phyloP scores from a whole-genome alignment of 2,329 filamentous ascomycete genomes.

The Ceratocystis cubensis region DNA sequence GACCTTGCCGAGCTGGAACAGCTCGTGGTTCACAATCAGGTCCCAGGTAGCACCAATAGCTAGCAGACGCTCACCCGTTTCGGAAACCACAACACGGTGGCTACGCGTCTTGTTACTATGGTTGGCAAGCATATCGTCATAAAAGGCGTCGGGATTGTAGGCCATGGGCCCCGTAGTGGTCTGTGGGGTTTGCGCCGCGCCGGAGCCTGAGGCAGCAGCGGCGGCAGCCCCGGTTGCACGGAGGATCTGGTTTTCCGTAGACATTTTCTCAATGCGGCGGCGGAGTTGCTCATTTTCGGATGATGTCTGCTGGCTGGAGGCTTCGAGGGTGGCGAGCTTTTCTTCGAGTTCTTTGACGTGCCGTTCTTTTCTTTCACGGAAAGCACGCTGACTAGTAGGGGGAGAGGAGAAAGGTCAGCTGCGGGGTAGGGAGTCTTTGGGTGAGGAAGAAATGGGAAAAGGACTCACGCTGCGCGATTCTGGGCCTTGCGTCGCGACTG shows the following conservation, averaged over 20 bases:
- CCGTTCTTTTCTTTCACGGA: slow-evolving; percentile 88
- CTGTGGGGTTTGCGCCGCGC: slow-evolving; percentile 21
- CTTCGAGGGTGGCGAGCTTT: slow-evolving; percentile 67
- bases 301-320: slow-evolving; percentile 56
- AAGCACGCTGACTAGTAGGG: slow-evolving; percentile 69
- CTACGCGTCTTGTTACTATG: slow-evolving; percentile 51
- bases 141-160: slow-evolving; percentile 62
- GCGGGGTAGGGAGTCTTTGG: no score
- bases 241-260: slow-evolving; percentile 86
- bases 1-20: slow-evolving; percentile 64
- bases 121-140: slow-evolving; percentile 47
- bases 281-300: slow-evolving; percentile 81
- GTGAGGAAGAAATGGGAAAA: slow-evolving; percentile 1
- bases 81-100: slow-evolving; percentile 55
- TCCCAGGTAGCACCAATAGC: slow-evolving; percentile 80
- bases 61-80: slow-evolving; percentile 56
- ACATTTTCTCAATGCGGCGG: slow-evolving; percentile 67
- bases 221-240: slow-evolving; percentile 49
- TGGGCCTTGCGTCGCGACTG: slow-evolving; percentile 49
- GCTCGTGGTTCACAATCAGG: slow-evolving; percentile 65
- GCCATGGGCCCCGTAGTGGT: slow-evolving; percentile 52
- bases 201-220: slow-evolving; percentile 29
- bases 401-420: slow-evolving; percentile 1
- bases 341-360: slow-evolving; percentile 83
- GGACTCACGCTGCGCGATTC: slow-evolving; percentile 48